phyloP scores from a whole-genome alignment of 2,329 filamentous ascomycete genomes.

The Aspergillus nomiae region DNA sequence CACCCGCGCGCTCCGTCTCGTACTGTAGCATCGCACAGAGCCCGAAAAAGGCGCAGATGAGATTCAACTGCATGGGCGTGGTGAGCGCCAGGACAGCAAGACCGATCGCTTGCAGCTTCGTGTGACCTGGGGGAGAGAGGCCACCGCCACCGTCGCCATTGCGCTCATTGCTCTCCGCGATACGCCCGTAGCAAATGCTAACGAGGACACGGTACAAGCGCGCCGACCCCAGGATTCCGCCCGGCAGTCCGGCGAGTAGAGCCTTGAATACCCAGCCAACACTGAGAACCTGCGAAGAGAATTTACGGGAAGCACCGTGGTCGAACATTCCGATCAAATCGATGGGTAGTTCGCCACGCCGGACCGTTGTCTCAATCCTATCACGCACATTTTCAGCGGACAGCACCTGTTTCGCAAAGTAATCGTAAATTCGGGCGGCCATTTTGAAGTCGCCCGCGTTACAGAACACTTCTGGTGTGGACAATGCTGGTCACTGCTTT shows the following conservation, averaged over 20 bases:
- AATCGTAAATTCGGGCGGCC: slow-evolving; percentile 40
- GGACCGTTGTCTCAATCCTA: slow-evolving; percentile 37
- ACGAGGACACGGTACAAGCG: slow-evolving; percentile 35
- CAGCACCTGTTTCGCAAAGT: slow-evolving; percentile 43
- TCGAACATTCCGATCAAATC: slow-evolving; percentile 20
- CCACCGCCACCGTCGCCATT: slow-evolving; percentile 24
- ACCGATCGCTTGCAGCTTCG: slow-evolving; percentile 36
- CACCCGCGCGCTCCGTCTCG: slow-evolving; percentile 25
- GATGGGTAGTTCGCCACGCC: slow-evolving; percentile 34
- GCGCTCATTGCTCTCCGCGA: slow-evolving; percentile 16
- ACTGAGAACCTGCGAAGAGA: slow-evolving; percentile 29
- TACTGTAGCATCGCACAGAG: slow-evolving; percentile 35
- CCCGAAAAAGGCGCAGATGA: slow-evolving; percentile 45
- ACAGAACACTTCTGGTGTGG: slow-evolving; percentile 36
- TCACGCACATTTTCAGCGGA: slow-evolving; percentile 36
- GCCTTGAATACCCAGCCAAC: slow-evolving; percentile 39
- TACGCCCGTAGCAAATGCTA: slow-evolving; percentile 29
- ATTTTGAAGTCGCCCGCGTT: slow-evolving; percentile 37
- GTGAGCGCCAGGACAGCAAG: slow-evolving; percentile 41
- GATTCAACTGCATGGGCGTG: slow-evolving; percentile 40
- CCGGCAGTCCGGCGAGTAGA: slow-evolving; percentile 40
- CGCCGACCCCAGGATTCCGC: slow-evolving; percentile 41
- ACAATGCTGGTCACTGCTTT: slow-evolving; percentile 25
- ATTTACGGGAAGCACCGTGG: slow-evolving; percentile 14
- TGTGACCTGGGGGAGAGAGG: slow-evolving; percentile 21